Evolutionary conservation across 2,329 filamentous ascomycete genomes (phyloP).

Genomic region (Colletotrichum plurivorum): DNA sequence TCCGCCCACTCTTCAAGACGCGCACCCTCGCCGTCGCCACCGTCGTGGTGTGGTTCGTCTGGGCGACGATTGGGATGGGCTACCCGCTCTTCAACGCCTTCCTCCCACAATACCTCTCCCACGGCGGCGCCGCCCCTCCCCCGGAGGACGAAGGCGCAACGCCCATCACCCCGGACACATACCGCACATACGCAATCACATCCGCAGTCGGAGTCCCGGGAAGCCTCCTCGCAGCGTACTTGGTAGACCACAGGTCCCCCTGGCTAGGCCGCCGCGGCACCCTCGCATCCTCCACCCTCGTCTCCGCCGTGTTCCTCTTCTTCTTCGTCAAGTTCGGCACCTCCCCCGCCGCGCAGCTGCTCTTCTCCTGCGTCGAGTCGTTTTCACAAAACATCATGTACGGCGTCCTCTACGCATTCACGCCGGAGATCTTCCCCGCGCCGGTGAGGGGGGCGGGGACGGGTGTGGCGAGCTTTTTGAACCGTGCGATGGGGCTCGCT

Average conservation of each 20-base stretch:
- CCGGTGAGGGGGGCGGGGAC: slow-evolving; percentile 80
- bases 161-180: slow-evolving; percentile 65
- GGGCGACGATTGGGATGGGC: slow-evolving; percentile 87
- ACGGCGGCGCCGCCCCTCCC: slow-evolving; percentile 58
- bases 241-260: slow-evolving; percentile 75
- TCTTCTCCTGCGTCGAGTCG: slow-evolving; percentile 77
- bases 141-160: slow-evolving; percentile 47
- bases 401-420: slow-evolving; percentile 82
- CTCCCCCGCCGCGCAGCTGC: slow-evolving; percentile 70
- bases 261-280: slow-evolving; percentile 79
- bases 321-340: slow-evolving; percentile 74
- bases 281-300: slow-evolving; percentile 75
- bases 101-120: slow-evolving; percentile 86
- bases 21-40: slow-evolving; percentile 68
- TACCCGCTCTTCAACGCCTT: slow-evolving; percentile 93
- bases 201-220: slow-evolving; percentile 84
- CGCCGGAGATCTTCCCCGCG: slow-evolving; percentile 82
- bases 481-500: slow-evolving; percentile 75
- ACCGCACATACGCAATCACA: slow-evolving; percentile 88
- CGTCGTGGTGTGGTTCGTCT: slow-evolving; percentile 80
- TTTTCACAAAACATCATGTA: slow-evolving; percentile 85
- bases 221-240: slow-evolving; percentile 79
- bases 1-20: slow-evolving; percentile 75
- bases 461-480: slow-evolving; percentile 80
- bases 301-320: slow-evolving; percentile 79